These are phyloP conservation scores for Triticum urartu DNA, from an alignment of 176 grass and related monocot species.

Conservation along the genomic window DNA sequence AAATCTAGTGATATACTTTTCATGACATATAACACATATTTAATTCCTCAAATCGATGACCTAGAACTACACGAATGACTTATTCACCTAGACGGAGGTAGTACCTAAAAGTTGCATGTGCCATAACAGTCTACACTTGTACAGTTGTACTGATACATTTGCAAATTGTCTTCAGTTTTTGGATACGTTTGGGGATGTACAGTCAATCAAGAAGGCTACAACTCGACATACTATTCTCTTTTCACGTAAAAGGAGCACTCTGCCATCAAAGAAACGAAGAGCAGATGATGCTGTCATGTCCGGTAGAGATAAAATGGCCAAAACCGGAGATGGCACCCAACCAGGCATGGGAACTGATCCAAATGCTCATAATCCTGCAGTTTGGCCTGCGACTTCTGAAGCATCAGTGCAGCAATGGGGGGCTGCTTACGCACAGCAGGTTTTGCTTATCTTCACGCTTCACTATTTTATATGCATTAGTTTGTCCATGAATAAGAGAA, in stretches of 20 bases:
- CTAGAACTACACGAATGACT: no score
- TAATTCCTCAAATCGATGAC: no score
- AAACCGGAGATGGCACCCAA: conserved; percentile 31
- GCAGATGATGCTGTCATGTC: conserved; percentile 71
- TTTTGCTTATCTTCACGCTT: conserved; percentile 30
- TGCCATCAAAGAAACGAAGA: conserved; percentile 79
- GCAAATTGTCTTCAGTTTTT: conserved; percentile 62
- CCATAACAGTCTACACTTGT: conserved; percentile 2
- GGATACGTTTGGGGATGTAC: conserved; percentile 91
- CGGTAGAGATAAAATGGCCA: conserved; percentile 70
- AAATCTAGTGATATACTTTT: no score
- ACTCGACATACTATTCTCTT: conserved; percentile 59
- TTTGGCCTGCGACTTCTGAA: conserved; percentile 57
- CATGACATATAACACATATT: no score
- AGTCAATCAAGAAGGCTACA: conserved; percentile 79
- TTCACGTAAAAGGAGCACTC: conserved; percentile 55
- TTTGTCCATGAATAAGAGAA: neutral
- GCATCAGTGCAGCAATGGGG: conserved; percentile 48
- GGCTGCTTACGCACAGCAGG: conserved; percentile 67
- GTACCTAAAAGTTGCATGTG: neutral
- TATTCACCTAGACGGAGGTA: no score
- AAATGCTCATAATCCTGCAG: conserved; percentile 57
- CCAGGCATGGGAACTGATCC: conserved; percentile 55
- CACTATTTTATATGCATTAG: neutral
- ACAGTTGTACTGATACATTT: conserved; percentile 11